These are phyloP conservation scores for Priceomyces melissophilus DNA, from an alignment of 805 yeast species.

Conservation along the genomic window DNA sequence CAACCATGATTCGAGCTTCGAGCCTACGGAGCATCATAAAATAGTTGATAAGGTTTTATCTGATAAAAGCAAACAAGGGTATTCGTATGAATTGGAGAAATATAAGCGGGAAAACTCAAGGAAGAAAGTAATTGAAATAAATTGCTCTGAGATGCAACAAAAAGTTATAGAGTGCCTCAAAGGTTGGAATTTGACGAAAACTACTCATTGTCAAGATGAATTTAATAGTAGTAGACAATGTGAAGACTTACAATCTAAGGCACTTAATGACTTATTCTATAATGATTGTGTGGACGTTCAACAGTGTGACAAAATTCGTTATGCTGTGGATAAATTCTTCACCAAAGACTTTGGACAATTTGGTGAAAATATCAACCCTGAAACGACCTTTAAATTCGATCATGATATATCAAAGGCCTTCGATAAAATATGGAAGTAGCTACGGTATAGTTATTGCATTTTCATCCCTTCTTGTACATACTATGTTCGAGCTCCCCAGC, in stretches of 20 bases:
- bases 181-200: conserved; percentile 25
- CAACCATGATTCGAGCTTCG: conserved; percentile 20
- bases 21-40: conserved; percentile 22
- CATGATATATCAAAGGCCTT: conserved; percentile 29
- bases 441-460: not conserved
- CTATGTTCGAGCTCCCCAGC: conserved; percentile 15
- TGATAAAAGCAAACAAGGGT: conserved; percentile 13
- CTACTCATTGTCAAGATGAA: conserved; percentile 29
- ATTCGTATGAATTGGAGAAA: conserved; percentile 25
- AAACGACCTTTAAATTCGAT: conserved; percentile 22
- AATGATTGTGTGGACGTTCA: conserved; percentile 31
- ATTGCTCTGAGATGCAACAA: conserved; percentile 40
- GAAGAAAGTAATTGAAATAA: conserved; percentile 25
- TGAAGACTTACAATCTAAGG: conserved; percentile 31
- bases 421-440: conserved; percentile 29
- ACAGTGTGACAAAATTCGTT: conserved; percentile 37
- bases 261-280: conserved; percentile 31
- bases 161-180: conserved; percentile 35
- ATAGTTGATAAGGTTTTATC: conserved; percentile 24
- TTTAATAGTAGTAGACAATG: conserved; percentile 26
- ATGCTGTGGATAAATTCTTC: conserved; percentile 33
- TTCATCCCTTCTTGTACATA: conserved; percentile 1
- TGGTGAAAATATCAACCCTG: conserved; percentile 28
- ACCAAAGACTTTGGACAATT: conserved; percentile 35
- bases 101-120: conserved; percentile 27